A percentile compares a stretch with the other conserved stretches of the same genome.
Evolutionary conservation across 2,329 filamentous ascomycete genomes (phyloP).

Genomic region (Xylaria digitata): DNA sequence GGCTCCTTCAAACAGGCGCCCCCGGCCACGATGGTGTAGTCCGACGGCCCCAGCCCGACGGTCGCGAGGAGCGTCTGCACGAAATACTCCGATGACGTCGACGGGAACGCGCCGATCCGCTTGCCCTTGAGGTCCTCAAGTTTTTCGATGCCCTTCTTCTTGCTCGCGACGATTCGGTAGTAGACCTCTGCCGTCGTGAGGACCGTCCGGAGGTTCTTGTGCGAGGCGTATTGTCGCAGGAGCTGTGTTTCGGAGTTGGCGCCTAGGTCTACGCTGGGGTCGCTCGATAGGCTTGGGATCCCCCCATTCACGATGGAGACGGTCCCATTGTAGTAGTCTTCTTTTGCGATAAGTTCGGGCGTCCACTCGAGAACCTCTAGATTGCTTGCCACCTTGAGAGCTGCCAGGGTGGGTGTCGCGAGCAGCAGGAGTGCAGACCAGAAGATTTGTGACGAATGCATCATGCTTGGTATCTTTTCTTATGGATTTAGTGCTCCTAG

Average conservation of each 20-base stretch:
- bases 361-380: no score
- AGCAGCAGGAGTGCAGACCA: no score
- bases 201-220: constrained; percentile 50
- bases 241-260: no score
- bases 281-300: constrained; percentile 47
- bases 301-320: constrained; percentile 43
- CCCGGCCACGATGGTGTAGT: constrained; percentile 48
- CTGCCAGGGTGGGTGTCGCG: no score
- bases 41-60: constrained; percentile 44
- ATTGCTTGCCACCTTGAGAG: no score
- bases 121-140: constrained; percentile 50
- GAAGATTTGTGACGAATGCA: no score
- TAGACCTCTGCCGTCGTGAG: constrained; percentile 50
- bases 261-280: constrained; percentile 48
- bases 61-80: constrained; percentile 47
- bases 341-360: no score
- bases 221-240: constrained; percentile 44
- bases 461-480: no score
- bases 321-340: no score
- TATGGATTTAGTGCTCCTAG: neutral
- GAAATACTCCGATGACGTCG: constrained; percentile 51
- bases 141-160: constrained; percentile 43
- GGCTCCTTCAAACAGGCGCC: constrained; percentile 47
- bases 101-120: constrained; percentile 48
- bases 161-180: constrained; percentile 51